Evolutionary conservation across 1,139 yeast genomes (phyloP), one percentile per base, ranked within the genome.

Genomic region (Lodderomyces orthopsilosis): DNA sequence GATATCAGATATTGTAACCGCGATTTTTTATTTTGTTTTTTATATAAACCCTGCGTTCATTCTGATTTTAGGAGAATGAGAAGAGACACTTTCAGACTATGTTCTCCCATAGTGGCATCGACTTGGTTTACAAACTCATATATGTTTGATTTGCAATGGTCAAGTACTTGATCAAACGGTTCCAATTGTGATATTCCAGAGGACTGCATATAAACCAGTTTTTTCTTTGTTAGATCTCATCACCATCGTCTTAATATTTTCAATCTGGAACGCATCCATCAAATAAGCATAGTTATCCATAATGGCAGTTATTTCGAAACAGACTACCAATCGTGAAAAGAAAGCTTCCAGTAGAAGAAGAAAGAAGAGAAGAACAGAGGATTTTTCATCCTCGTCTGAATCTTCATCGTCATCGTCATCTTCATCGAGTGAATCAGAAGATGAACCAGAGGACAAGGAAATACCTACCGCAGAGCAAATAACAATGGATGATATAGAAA

Each of bases 311-410:
- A 4, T 35, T 33, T 17, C 33, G 6, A 35, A 35, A 15, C 34
- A 30, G 13, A 23, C 4, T 12, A 35, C 22, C 26, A 22, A 6
- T 15, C 13, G 35, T 15, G 22, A 41, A 40, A 32, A 42, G 39
- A 51, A 48, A 39, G 33, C 27, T 14, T 37, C 46, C 46, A 66
- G 74, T 44, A 65, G 77, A 58, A 76, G 85, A 51, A 70, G 84
- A 58, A 84, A 84, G 75, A 84, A 83, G 79, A 82, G 90, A 79
- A 83, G 91, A 80, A 84, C 91, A 0, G 87, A 83, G 44, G 82
- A 70, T 46, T 68, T 68, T 37, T 70, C 76, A 0, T 66, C 72
- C 4, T 68, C 67, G 37, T 79, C 78, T 27, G 70, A 70, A 19
- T 75, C 81, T 18, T 69, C 76, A 1, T 70, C 76, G 5, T 30